Base-by-base conservation (phyloP, 2,329 filamentous ascomycete species). In the Ophiobolus disseminans region DNA sequence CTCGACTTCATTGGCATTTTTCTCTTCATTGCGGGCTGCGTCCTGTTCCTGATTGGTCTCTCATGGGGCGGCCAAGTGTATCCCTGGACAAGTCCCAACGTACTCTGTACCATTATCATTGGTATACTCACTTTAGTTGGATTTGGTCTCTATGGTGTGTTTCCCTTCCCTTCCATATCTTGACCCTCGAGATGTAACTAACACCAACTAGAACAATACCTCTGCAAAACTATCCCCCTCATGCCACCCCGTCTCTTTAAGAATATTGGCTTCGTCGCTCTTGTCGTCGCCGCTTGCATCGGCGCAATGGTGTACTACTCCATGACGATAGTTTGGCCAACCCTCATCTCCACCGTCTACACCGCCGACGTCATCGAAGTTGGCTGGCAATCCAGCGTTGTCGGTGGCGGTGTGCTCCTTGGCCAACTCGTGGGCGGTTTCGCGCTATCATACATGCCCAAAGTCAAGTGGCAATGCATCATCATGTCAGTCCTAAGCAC, bases 1-100 rank as follows among this genome's bases (percentile, higher is more conserved):
- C 63, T 81, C n/a, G 80, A 78, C 49, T 78, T 73, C 45, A 30
- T 74, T 23, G 76, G 76, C 1, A 69, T 76, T 19, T 69, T 76
- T 54, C 60, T 79, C 20, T 75, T 72, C 63, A 73, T 71, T 2
- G 73, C 69, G 5, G 75, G 76, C 9, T 66, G 75, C 2, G 72
- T 70, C 2, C 55, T 78, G 1, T 72, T 78, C 48, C 57, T 78
- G 3, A 69, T 78, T 53, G 76, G 75, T 3, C 62, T 79, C 28
- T 73, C 70, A 4, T 77, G 76, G 72, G 76, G 75, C 17, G 76
- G 76, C 10, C 38, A 41, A 23, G 19, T 40, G 5, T 38, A 54
- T 9, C 53, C 54, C 5, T 60, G 51, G 54, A 30, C 37, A 3
- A 51, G 46, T 23, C 21, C 31, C 4, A 38, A 36, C 19, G 40